These are phyloP conservation scores for Corymbia maculata DNA, from an alignment of 345 rosid genomes.

Conservation along the genomic window DNA sequence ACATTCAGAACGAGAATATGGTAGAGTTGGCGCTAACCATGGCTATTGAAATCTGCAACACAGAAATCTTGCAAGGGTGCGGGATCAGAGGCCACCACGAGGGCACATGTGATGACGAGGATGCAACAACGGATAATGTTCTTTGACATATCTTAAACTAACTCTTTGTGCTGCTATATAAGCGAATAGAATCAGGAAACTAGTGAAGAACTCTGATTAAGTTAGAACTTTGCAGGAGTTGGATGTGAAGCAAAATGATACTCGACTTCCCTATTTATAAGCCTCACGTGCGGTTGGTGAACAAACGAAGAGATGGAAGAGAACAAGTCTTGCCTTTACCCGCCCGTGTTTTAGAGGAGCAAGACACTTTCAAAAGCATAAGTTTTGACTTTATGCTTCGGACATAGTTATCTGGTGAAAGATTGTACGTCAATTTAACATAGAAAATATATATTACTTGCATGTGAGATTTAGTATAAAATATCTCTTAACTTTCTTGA, in stretches of 20 bases:
- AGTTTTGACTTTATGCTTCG: neutral
- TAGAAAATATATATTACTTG: too few relatives aligned
- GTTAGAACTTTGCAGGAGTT: too few relatives aligned
- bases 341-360: neutral
- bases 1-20: neutral
- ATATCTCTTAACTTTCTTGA: too few relatives aligned
- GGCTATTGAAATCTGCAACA: neutral
- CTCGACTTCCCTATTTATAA: neutral
- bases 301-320: neutral
- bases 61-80: conserved; percentile 11
- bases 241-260: too few relatives aligned
- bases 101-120: neutral
- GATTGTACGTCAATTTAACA: neutral
- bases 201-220: neutral
- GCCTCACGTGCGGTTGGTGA: neutral
- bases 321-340: neutral
- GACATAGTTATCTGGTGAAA: neutral
- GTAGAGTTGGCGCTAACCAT: neutral
- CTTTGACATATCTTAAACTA: neutral
- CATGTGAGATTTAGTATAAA: too few relatives aligned
- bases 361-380: neutral
- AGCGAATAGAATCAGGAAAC: neutral
- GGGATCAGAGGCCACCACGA: neutral
- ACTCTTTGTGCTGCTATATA: neutral
- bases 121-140: neutral